Evolutionary conservation across 257 asterid species (phyloP).

Genomic region (Prunella vulgaris): DNA sequence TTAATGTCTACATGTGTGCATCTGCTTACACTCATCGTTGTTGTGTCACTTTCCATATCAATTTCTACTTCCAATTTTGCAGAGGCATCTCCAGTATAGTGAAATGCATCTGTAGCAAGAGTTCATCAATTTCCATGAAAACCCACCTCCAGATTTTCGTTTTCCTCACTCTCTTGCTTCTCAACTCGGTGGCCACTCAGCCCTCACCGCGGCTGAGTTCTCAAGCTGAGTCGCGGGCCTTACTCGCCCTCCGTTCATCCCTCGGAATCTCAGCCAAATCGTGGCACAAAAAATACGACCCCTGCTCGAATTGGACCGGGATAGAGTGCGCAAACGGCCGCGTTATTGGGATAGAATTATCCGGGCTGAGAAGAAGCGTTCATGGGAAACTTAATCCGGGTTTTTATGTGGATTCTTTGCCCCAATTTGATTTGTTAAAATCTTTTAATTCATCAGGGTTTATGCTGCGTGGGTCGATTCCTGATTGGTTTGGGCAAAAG

Average conservation of each 20-base stretch:
- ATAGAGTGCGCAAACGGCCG: slow-evolving; percentile 46
- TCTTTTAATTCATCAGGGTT: slow-evolving; percentile 61
- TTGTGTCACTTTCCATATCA: too few species aligned
- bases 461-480: slow-evolving; percentile 52
- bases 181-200: slow-evolving; percentile 32
- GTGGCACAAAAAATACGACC: slow-evolving; percentile 59
- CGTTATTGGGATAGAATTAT: slow-evolving; percentile 39
- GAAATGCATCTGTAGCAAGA: too few species aligned
- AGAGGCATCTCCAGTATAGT: neutral
- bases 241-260: slow-evolving; percentile 59
- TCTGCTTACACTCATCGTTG: too few species aligned
- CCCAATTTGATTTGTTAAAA: slow-evolving; percentile 30
- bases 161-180: slow-evolving; percentile 15
- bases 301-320: slow-evolving; percentile 72
- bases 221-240: slow-evolving; percentile 43
- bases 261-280: slow-evolving; percentile 48
- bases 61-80: neutral
- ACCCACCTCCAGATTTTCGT: slow-evolving; percentile 20
- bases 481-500: slow-evolving; percentile 55
- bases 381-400: slow-evolving; percentile 31
- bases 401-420: slow-evolving; percentile 55
- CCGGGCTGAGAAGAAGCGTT: slow-evolving; percentile 44
- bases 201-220: too few species aligned
- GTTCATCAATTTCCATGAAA: slow-evolving; percentile 21
- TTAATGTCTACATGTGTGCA: too few species aligned